These are phyloP conservation scores for Plantago major DNA, from an alignment of 257 asterid genomes.

Conservation along the genomic window DNA sequence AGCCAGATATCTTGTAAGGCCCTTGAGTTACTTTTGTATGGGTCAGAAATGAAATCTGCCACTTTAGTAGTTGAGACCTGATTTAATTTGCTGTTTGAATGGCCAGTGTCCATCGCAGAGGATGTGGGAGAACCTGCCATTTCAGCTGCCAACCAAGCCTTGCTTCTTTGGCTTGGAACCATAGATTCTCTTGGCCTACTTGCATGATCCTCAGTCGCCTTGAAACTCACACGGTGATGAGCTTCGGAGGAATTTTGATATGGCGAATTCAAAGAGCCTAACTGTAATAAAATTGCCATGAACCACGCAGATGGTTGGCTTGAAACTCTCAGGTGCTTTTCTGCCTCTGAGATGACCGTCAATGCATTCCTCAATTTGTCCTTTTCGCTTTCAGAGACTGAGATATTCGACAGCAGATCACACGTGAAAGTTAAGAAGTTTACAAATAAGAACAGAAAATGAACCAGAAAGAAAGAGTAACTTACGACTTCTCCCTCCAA, in stretches of 20 bases:
- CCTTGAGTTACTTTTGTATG: constrained; percentile 36
- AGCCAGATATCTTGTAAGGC: constrained; percentile 60
- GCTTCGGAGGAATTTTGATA: constrained; percentile 65
- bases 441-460: neutral
- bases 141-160: constrained; percentile 32
- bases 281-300: constrained; percentile 83
- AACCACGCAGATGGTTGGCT: constrained; percentile 94
- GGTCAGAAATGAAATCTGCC: constrained; percentile 23
- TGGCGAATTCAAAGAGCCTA: constrained; percentile 70
- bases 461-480: constrained; percentile 13
- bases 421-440: neutral
- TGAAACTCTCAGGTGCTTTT: constrained; percentile 83
- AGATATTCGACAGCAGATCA: constrained; percentile 8
- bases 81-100: constrained; percentile 40
- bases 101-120: constrained; percentile 27
- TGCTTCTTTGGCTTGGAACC: constrained; percentile 28
- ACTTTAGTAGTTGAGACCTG: constrained; percentile 17
- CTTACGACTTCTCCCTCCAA: constrained; percentile 61
- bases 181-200: constrained; percentile 25
- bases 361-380: constrained; percentile 77
- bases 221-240: constrained; percentile 41
- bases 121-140: constrained; percentile 43
- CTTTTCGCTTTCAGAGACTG: constrained; percentile 80
- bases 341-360: constrained; percentile 83
- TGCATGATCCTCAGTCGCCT: constrained; percentile 50